Percentiles rank a stretch among this genome's conserved stretches.
phyloP scores from a whole-genome alignment of 345 rosid species.

The Moringa oleifera region DNA sequence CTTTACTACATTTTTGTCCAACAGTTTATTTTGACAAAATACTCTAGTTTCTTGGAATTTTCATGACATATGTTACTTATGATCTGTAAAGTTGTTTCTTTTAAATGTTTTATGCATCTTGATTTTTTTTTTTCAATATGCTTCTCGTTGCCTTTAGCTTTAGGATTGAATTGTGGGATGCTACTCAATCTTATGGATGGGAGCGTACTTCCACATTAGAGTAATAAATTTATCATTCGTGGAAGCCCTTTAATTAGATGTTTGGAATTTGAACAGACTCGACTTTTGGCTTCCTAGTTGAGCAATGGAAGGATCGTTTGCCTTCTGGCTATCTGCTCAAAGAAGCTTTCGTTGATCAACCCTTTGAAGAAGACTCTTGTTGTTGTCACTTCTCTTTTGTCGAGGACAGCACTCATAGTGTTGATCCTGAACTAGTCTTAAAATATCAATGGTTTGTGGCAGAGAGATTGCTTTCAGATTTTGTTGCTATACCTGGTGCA shows the following conservation, averaged over 20 bases:
- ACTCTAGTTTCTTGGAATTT: too few relatives aligned
- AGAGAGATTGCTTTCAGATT: slow-evolving; percentile 65
- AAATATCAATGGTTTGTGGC: slow-evolving; percentile 86
- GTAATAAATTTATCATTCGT: too few relatives aligned
- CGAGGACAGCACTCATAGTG: slow-evolving; percentile 47
- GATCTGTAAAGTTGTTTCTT: too few relatives aligned
- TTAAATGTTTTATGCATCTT: background rate
- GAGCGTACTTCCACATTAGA: background rate
- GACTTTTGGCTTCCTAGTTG: slow-evolving; percentile 65
- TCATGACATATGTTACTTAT: too few relatives aligned
- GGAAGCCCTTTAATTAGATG: background rate
- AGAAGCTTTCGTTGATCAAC: slow-evolving; percentile 80
- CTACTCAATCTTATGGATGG: background rate
- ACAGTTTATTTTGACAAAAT: too few relatives aligned
- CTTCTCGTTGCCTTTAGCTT: background rate
- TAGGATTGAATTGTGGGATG: slow-evolving; percentile 2
- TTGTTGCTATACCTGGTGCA: slow-evolving; percentile 69
- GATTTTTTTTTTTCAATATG: too few relatives aligned
- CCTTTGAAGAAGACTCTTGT: slow-evolving; percentile 91
- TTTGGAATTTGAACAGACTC: slow-evolving; percentile 53
- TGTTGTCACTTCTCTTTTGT: slow-evolving; percentile 64
- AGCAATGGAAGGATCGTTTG: slow-evolving; percentile 75
- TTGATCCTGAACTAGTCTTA: slow-evolving; percentile 49
- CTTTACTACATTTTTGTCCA: background rate
- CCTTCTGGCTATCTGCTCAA: slow-evolving; percentile 73